Evolutionary conservation across 192 early-diverging fungal species (phyloP).

Genomic region (Coemansia sp.): DNA sequence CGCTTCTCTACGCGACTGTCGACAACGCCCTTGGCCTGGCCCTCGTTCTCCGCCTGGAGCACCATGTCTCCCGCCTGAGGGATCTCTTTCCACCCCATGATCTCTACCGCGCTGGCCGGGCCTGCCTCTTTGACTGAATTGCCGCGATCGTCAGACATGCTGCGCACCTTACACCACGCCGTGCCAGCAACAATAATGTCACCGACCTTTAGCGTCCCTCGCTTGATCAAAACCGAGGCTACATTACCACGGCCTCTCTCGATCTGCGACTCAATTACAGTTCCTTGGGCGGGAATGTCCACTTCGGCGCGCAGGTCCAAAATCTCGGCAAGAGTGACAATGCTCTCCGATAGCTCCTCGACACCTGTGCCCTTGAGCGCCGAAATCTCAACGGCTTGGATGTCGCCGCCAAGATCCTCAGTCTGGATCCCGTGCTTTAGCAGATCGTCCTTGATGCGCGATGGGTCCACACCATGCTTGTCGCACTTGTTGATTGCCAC

Average conservation of each 20-base stretch:
- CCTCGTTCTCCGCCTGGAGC: slow-evolving; percentile 65
- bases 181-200: slow-evolving; percentile 83
- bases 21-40: slow-evolving; percentile 75
- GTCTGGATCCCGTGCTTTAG: slow-evolving; percentile 79
- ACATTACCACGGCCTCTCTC: slow-evolving; percentile 86
- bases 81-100: slow-evolving; percentile 93
- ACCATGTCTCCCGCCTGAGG: slow-evolving; percentile 90
- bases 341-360: slow-evolving; percentile 87
- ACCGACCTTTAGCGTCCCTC: slow-evolving; percentile 83
- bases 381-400: slow-evolving; percentile 88
- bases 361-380: slow-evolving; percentile 86
- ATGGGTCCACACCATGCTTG: slow-evolving; percentile 76
- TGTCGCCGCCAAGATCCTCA: slow-evolving; percentile 93
- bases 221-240: slow-evolving; percentile 85
- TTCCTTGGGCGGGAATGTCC: slow-evolving; percentile 76
- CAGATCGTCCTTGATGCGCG: slow-evolving; percentile 66
- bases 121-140: slow-evolving; percentile 70
- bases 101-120: slow-evolving; percentile 83
- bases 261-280: slow-evolving; percentile 86
- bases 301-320: slow-evolving; percentile 85
- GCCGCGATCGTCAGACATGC: slow-evolving; percentile 81
- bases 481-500: slow-evolving; percentile 99
- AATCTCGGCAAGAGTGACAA: slow-evolving; percentile 84
- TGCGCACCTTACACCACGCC: slow-evolving; percentile 84
- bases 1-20: slow-evolving; percentile 65